Evolutionary conservation across 2,329 filamentous ascomycete genomes (phyloP), one percentile per base, ranked within the genome.

Genomic region (Chrysoporthe austroafricana): DNA sequence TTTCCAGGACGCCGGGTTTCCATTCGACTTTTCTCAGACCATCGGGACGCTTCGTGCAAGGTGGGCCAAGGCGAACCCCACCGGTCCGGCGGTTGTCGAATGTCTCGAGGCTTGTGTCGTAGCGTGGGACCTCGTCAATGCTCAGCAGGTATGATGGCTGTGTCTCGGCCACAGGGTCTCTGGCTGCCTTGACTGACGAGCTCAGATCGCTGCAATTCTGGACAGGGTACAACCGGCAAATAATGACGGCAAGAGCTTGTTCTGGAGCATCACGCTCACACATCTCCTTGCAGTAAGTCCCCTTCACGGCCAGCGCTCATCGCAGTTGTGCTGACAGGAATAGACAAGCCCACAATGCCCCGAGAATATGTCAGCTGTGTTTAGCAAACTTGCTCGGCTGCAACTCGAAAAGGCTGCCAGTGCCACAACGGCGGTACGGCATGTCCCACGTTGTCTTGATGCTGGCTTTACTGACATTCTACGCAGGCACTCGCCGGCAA

Each of bases 111-210:
- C 83, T 9, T 88, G 86, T 70, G 72, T 88, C 64, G 76, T 83
- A 69, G 79, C 85, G 63, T 86, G 84, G 80, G 86, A 89, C 71
- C 79, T 88, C 65, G 78, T 80, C 66, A 86, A 84, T 72, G 85
- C 85, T 2, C 86, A 88, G 74, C 84, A 86, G 78, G 85, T 87
- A 76, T 69, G 75, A 52, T 69, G 75, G 48, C 16, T 18, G 2
- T 42, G 4, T 58, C 13, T n/a, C 18, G 9, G 16, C 9, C 50
- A 1, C 26, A 4, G 6, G 4, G n/a, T 26, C 43, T 34, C 11
- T 42, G 13, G 3, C 4, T n/a, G 1, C n/a, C 7, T 44, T 39
- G 3, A 26, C 63, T 63, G 50, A 57, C 70, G 34, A 67, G 18
- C 13, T 26, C 14, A 88, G 84, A 88, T 88, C 72, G 83, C 85